Conservation (phyloP, 2,329 filamentous ascomycete genomes). For the Colletotrichum tamarilloi region DNA sequence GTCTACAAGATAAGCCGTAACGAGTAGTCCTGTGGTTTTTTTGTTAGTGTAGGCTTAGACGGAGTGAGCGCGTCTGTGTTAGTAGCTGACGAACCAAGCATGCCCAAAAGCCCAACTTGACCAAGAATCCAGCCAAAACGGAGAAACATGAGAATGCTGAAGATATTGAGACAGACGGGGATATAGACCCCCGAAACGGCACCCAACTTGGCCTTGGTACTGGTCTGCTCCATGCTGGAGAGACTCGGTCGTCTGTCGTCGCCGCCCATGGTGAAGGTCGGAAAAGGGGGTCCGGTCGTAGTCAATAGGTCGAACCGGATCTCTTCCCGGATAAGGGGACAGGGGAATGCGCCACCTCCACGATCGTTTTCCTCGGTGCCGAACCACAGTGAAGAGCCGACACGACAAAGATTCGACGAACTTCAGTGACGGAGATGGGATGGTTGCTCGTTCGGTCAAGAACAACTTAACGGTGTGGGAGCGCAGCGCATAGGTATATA, state of each 20-base stretch:
- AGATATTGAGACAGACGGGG: slow-evolving; percentile 87
- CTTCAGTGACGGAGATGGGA: slow-evolving; percentile 2
- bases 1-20: slow-evolving; percentile 82
- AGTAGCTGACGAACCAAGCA: slow-evolving; percentile 69
- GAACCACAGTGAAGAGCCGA: slow-evolving; percentile 5
- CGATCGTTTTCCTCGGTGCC: slow-evolving; percentile 8
- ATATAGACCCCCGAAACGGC: slow-evolving; percentile 86
- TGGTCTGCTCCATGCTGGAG: slow-evolving; percentile 45
- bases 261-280: slow-evolving; percentile 24
- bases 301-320: background rate
- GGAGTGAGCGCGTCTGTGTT: slow-evolving; percentile 10
- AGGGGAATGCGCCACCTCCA: slow-evolving; percentile 4
- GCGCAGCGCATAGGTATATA: slow-evolving; percentile 12
- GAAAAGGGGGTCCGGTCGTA: background rate
- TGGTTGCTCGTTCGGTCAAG: background rate
- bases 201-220: slow-evolving; percentile 72
- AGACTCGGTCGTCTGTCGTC: slow-evolving; percentile 33
- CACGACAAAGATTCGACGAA: background rate
- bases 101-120: slow-evolving; percentile 82
- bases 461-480: slow-evolving; percentile 9
- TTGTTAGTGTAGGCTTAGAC: slow-evolving; percentile 36
- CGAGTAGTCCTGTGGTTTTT: slow-evolving; percentile 69
- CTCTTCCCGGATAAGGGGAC: slow-evolving; percentile 4
- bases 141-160: slow-evolving; percentile 93
- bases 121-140: slow-evolving; percentile 88